These are phyloP conservation scores for Aspergillus melleus DNA, from an alignment of 2,329 filamentous ascomycete species.

Conservation along the genomic window DNA sequence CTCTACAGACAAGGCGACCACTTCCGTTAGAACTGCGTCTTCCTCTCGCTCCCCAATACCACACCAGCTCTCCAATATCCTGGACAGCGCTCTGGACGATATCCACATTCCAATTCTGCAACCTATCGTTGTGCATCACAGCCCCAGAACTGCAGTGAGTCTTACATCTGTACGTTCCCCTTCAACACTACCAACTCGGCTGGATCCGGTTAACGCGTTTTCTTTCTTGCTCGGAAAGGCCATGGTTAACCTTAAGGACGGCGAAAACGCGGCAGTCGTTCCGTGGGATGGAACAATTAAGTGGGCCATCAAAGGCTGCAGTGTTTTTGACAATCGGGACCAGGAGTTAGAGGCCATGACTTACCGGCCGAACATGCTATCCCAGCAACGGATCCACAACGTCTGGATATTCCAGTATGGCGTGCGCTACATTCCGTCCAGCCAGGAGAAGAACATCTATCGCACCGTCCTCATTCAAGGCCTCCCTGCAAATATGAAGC, in stretches of 20 bases:
- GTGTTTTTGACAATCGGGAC: conserved; percentile 21
- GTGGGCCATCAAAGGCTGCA: conserved; percentile 23
- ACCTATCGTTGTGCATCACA: not conserved
- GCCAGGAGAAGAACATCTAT: conserved; percentile 24
- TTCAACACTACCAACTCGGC: not conserved
- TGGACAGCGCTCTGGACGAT: conserved; percentile 20
- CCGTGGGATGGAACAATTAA: conserved; percentile 24
- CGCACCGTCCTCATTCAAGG: conserved; percentile 32
- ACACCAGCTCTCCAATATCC: conserved; percentile 3
- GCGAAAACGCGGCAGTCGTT: not conserved
- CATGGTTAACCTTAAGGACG: too few species aligned
- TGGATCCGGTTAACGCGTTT: not conserved
- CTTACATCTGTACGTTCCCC: not conserved
- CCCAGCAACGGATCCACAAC: conserved; percentile 10
- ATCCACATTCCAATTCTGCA: conserved; percentile 16
- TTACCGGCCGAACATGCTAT: conserved; percentile 11
- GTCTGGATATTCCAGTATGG: conserved; percentile 32
- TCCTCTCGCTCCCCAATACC: not conserved
- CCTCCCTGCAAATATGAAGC: conserved; percentile 22
- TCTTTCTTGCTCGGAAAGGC: not conserved
- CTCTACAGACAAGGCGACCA: not conserved
- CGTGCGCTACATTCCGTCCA: conserved; percentile 30
- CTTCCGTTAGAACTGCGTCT: not conserved
- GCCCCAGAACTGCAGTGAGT: conserved; percentile 9
- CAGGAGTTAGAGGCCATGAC: conserved; percentile 21